A percentile compares a stretch with the other conserved stretches of the same genome.
phyloP scores from a whole-genome alignment of 495 filamentous ascomycete genomes.

The Talaromyces adpressus region DNA sequence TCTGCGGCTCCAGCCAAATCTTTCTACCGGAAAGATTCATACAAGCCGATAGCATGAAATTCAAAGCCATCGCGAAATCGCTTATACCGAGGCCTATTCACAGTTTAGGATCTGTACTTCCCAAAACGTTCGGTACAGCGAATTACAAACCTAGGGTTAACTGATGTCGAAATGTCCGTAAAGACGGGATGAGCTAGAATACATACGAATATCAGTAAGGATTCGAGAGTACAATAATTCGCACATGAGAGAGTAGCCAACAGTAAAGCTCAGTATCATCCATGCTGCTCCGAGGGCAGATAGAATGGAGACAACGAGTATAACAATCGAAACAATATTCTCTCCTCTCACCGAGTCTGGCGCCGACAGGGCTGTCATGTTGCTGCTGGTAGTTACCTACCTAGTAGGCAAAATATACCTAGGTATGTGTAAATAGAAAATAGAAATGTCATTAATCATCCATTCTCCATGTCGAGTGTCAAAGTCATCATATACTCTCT shows the following conservation, averaged over 20 bases:
- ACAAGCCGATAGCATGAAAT: slow-evolving; percentile 1
- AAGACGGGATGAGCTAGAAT: neutral
- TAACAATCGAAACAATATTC: neutral
- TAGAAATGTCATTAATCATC: neutral
- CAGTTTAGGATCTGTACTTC: neutral
- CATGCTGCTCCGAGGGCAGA: slow-evolving; percentile 3
- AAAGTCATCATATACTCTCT: neutral
- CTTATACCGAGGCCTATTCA: slow-evolving; percentile 4
- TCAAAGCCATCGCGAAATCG: slow-evolving; percentile 3
- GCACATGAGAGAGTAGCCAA: neutral
- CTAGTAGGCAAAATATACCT: neutral
- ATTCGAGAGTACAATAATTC: neutral
- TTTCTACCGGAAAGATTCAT: neutral
- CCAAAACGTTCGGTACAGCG: neutral
- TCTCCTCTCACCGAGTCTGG: neutral
- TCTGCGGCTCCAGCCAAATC: neutral
- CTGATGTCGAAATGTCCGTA: slow-evolving; percentile 6
- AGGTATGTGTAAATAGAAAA: neutral
- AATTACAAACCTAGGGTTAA: neutral
- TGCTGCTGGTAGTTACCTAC: neutral
- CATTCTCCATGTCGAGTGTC: neutral
- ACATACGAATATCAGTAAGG: neutral
- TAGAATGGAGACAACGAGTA: slow-evolving; percentile 5
- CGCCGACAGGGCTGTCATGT: neutral
- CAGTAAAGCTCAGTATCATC: slow-evolving; percentile 5